phyloP scores from a whole-genome alignment of 2,329 filamentous ascomycete genomes.

The Myriosclerotinia duriaeana region DNA sequence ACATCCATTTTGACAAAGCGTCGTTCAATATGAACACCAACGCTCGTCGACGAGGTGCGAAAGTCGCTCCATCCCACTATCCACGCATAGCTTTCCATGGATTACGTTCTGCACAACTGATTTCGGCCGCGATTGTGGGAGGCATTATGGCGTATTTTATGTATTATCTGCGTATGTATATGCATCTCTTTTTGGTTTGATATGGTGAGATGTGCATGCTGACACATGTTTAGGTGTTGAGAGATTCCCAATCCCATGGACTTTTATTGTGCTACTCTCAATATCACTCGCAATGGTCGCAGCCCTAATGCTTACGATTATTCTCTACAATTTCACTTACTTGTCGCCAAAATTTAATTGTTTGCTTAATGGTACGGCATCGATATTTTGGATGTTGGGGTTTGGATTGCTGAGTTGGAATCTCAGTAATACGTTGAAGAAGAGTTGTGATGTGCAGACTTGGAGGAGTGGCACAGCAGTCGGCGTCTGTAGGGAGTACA shows the following conservation, averaged over 20 bases:
- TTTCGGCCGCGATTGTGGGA: constrained; percentile 33
- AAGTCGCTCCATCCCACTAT: constrained; percentile 36
- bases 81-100: constrained; percentile 36
- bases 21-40: constrained; percentile 18
- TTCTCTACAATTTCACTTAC: constrained; percentile 39
- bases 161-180: constrained; percentile 35
- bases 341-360: constrained; percentile 37
- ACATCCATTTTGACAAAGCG: not conserved
- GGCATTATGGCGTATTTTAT: constrained; percentile 39
- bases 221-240: constrained; percentile 28
- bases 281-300: constrained; percentile 34
- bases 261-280: constrained; percentile 36
- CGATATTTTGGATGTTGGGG: constrained; percentile 35
- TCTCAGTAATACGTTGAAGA: constrained; percentile 35
- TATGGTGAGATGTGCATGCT: not conserved
- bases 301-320: constrained; percentile 34
- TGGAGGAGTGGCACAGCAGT: constrained; percentile 34
- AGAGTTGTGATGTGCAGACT: constrained; percentile 30
- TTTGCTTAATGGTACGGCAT: constrained; percentile 32
- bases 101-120: constrained; percentile 33
- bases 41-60: constrained; percentile 18
- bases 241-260: constrained; percentile 35
- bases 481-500: constrained; percentile 38
- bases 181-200: not conserved
- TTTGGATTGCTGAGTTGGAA: constrained; percentile 36